phyloP scores from a whole-genome alignment of 2,329 filamentous ascomycete genomes.

The Monilinia fructigena region DNA sequence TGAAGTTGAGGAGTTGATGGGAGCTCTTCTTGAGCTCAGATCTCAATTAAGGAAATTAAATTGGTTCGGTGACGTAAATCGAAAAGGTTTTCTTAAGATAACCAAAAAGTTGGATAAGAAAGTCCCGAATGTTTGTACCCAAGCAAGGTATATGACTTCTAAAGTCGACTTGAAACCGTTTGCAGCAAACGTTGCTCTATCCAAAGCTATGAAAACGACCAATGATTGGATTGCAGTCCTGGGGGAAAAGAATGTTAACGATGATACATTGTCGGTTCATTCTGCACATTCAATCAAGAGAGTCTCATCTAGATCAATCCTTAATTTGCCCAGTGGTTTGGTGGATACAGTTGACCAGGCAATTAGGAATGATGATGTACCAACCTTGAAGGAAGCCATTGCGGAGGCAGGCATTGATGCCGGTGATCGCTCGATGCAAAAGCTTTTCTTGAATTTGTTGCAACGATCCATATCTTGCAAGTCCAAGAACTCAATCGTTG shows the following conservation, averaged over 20 bases:
- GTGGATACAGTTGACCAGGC: conserved; percentile 72
- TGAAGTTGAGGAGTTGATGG: conserved; percentile 88
- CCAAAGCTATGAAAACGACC: conserved; percentile 62
- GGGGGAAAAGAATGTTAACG: conserved; percentile 71
- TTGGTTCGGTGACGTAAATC: conserved; percentile 98
- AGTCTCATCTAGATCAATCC: conserved; percentile 70
- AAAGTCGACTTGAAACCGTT: conserved; percentile 90
- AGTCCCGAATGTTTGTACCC: conserved; percentile 70
- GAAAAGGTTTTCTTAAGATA: conserved; percentile 94
- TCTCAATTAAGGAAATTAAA: conserved; percentile 86
- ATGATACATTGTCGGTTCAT: conserved; percentile 71
- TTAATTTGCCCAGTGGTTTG: conserved; percentile 67
- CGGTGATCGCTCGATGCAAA: conserved; percentile 56
- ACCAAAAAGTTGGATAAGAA: conserved; percentile 99
- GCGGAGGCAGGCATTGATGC: conserved; percentile 55
- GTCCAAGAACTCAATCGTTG: conserved; percentile 67
- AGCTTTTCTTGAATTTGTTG: conserved; percentile 74
- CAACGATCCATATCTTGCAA: conserved; percentile 73
- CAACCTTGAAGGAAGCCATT: conserved; percentile 56
- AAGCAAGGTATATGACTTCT: conserved; percentile 82
- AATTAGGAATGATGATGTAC: conserved; percentile 66
- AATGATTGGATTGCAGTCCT: conserved; percentile 90
- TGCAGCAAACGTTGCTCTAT: conserved; percentile 67
- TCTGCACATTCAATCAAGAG: conserved; percentile 71
- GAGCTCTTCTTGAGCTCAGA: conserved; percentile 82